Percentiles rank a stretch among this genome's conserved stretches.
Evolutionary conservation across 2,329 filamentous ascomycete genomes (phyloP).

Genomic region (Epichloe brachyelytri): DNA sequence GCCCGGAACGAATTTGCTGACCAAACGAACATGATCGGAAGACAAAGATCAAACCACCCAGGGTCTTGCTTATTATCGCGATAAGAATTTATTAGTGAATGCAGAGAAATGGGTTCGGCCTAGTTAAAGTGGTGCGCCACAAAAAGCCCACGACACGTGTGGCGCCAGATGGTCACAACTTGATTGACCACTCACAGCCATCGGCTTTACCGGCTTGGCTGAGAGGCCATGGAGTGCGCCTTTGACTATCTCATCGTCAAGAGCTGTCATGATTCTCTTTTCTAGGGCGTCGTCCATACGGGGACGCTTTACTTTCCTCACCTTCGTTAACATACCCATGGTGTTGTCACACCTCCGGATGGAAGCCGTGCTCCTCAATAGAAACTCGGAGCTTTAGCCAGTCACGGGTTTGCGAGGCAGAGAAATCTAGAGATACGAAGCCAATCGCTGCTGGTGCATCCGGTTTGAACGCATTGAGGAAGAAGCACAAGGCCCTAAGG

Average conservation of each 20-base stretch:
- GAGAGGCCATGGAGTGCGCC: not conserved
- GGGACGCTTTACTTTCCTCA: not conserved
- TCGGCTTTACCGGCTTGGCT: too few species aligned
- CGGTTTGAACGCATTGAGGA: slow-evolving; percentile 9
- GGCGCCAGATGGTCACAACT: too few species aligned
- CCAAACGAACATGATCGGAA: too few species aligned
- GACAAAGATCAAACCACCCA: not conserved
- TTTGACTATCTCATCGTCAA: not conserved
- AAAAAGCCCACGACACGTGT: too few species aligned
- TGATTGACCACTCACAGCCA: too few species aligned
- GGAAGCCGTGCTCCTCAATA: not conserved
- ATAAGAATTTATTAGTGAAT: not conserved
- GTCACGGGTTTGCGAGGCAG: not conserved
- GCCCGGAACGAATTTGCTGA: too few species aligned
- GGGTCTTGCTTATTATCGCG: not conserved
- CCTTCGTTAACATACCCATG: not conserved
- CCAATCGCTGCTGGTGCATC: not conserved
- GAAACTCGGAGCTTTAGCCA: not conserved
- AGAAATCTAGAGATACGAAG: not conserved
- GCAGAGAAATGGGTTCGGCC: too few species aligned
- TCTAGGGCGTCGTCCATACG: not conserved
- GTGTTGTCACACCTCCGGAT: not conserved
- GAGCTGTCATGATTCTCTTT: not conserved
- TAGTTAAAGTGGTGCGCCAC: too few species aligned
- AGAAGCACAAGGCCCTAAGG: slow-evolving; percentile 12